Evolutionary conservation across 1,284 basidiomycete genomes (phyloP).

Genomic region (Entoloma clypeatum): DNA sequence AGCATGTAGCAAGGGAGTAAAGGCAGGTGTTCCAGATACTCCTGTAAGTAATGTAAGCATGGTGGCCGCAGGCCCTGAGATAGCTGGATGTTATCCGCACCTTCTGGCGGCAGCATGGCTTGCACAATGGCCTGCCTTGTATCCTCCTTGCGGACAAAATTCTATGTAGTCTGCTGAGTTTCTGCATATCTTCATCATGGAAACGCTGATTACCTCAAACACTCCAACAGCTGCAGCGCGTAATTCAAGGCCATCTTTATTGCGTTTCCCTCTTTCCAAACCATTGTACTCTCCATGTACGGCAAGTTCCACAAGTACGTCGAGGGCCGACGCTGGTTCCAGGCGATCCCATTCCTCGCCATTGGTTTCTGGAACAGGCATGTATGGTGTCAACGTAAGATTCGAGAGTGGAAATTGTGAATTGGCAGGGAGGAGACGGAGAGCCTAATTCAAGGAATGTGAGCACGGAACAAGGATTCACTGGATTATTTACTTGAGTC

Average conservation of each 20-base stretch:
- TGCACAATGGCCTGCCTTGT: constrained; percentile 61
- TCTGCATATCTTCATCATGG: neutral
- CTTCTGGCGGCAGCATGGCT: constrained; percentile 59
- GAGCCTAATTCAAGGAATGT: constrained; percentile 41
- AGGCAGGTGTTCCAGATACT: constrained; percentile 37
- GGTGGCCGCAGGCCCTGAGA: no score
- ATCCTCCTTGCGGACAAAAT: constrained; percentile 70
- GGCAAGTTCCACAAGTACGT: constrained; percentile 68
- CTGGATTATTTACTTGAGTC: constrained; percentile 57
- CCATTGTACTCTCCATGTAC: constrained; percentile 78
- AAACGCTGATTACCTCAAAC: constrained; percentile 55
- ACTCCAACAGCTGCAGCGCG: constrained; percentile 61
- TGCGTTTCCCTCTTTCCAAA: constrained; percentile 48
- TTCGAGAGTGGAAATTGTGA: constrained; percentile 59
- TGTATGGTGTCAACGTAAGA: constrained; percentile 67
- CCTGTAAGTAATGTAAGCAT: no score
- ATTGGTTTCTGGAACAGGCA: constrained; percentile 79
- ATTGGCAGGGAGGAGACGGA: constrained; percentile 62
- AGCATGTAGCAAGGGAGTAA: constrained; percentile 65
- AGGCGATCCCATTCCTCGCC: constrained; percentile 86
- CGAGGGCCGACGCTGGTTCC: constrained; percentile 72
- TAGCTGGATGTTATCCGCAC: constrained; percentile 26
- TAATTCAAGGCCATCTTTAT: constrained; percentile 61
- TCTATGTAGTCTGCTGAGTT: no score
- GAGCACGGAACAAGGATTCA: constrained; percentile 5